These are phyloP conservation scores for Penicillium longicatenatum DNA, from an alignment of 495 filamentous ascomycete genomes.

Conservation along the genomic window DNA sequence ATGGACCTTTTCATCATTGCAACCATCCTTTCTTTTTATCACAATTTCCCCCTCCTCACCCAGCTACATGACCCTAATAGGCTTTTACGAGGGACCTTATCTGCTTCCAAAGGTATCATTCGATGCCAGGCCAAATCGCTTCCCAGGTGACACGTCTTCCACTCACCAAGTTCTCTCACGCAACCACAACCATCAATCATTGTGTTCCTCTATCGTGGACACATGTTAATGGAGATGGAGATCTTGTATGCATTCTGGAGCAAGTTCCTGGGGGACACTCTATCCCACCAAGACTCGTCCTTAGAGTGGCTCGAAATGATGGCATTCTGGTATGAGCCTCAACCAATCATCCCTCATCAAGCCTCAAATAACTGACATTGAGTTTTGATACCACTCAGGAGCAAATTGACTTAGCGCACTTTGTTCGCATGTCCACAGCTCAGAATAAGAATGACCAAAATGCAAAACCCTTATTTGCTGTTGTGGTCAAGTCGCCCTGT, in stretches of 20 bases:
- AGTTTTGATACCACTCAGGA: slow-evolving; percentile 29
- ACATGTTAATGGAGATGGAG: slow-evolving; percentile 38
- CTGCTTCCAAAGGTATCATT: neutral
- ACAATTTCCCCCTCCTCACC: neutral
- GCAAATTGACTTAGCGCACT: slow-evolving; percentile 34
- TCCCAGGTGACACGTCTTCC: slow-evolving; percentile 6
- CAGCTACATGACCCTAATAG: neutral
- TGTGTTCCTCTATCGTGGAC: slow-evolving; percentile 40
- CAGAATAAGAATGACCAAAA: slow-evolving; percentile 8
- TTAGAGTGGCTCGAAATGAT: slow-evolving; percentile 30
- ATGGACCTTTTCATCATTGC: neutral
- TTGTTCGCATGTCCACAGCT: slow-evolving; percentile 22
- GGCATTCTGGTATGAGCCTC: slow-evolving; percentile 32
- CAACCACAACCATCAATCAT: slow-evolving; percentile 35
- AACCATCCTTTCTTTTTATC: neutral
- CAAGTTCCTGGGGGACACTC: slow-evolving; percentile 4
- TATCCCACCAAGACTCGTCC: slow-evolving; percentile 16
- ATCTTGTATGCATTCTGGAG: slow-evolving; percentile 35
- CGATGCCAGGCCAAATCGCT: neutral
- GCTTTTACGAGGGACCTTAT: neutral
- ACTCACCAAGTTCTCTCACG: slow-evolving; percentile 47
- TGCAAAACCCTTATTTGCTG: slow-evolving; percentile 34
- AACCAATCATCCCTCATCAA: neutral
- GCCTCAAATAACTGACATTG: slow-evolving; percentile 6
- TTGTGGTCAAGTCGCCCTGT: slow-evolving; percentile 47